phyloP scores from a whole-genome alignment of 2,329 filamentous ascomycete species.

The Leptographium wingfieldii region DNA sequence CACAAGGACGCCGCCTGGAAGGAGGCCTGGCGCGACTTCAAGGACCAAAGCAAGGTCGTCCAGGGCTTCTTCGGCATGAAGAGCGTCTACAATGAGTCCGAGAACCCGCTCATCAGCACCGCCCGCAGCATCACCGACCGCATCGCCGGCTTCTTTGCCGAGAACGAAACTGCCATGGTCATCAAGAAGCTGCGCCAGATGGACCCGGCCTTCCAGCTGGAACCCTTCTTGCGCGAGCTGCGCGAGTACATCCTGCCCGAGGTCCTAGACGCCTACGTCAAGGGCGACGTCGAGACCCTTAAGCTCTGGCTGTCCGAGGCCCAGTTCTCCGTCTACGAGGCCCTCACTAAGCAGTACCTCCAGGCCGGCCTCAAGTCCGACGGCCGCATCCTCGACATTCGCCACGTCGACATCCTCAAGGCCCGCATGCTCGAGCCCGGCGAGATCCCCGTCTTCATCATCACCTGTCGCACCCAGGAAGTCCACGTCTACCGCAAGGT shows the following conservation, averaged over 20 bases:
- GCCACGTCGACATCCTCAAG: constrained; percentile 78
- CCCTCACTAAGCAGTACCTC: constrained; percentile 93
- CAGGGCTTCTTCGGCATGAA: constrained; percentile 81
- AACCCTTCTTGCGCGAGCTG: constrained; percentile 88
- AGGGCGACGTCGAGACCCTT: constrained; percentile 80
- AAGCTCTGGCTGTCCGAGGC: constrained; percentile 94
- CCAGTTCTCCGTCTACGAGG: constrained; percentile 92
- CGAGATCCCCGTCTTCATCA: constrained; percentile 89
- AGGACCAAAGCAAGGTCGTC: constrained; percentile 76
- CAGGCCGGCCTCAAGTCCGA: constrained; percentile 88
- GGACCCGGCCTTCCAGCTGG: constrained; percentile 88
- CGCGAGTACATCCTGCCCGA: constrained; percentile 97
- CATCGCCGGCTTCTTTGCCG: constrained; percentile 90
- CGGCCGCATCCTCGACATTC: constrained; percentile 87
- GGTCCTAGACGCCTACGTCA: constrained; percentile 94
- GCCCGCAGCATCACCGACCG: constrained; percentile 89
- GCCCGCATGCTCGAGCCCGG: constrained; percentile 73
- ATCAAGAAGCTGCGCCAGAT: constrained; percentile 97
- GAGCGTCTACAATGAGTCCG: constrained; percentile 84
- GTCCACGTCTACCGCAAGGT: constrained; percentile 93
- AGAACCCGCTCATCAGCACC: constrained; percentile 88
- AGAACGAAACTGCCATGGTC: constrained; percentile 94
- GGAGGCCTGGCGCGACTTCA: constrained; percentile 95
- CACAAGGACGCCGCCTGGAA: constrained; percentile 98
- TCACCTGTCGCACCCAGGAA: constrained; percentile 93